Evolutionary conservation across 2,329 filamentous ascomycete genomes (phyloP).

Genomic region (Alternaria ventricosa): DNA sequence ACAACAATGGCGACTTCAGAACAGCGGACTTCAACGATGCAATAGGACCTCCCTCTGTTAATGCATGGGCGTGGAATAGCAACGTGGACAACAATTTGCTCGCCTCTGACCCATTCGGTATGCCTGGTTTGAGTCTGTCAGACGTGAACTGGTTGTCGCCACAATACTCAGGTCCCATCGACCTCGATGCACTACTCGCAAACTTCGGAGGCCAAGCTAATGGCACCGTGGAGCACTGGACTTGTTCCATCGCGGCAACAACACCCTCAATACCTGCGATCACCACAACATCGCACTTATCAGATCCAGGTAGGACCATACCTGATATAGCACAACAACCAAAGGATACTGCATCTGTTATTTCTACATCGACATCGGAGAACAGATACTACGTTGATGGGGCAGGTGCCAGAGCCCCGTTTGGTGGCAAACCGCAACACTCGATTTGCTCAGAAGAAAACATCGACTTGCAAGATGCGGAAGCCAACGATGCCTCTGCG

Average conservation of each 20-base stretch:
- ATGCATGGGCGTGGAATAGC: not conserved
- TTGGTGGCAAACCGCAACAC: slow-evolving; percentile 14
- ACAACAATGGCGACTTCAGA: not conserved
- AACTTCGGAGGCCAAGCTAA: not conserved
- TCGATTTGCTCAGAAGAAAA: not conserved
- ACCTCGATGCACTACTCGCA: slow-evolving; percentile 10
- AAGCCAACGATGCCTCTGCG: not conserved
- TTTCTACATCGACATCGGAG: slow-evolving; percentile 8
- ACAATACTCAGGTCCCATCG: slow-evolving; percentile 9
- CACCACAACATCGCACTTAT: slow-evolving; percentile 2
- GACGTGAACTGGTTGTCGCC: slow-evolving; percentile 18
- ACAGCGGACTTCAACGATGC: not conserved
- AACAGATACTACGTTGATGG: slow-evolving; percentile 22
- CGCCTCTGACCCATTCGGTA: slow-evolving; percentile 1
- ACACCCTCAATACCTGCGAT: not conserved
- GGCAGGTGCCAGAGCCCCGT: slow-evolving; percentile 19
- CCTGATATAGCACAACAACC: not conserved
- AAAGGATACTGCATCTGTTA: not conserved
- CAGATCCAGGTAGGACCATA: not conserved
- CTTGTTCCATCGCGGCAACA: not conserved
- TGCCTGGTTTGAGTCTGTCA: slow-evolving; percentile 5
- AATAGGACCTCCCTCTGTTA: not conserved
- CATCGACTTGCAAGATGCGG: not conserved
- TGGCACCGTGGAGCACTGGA: not conserved
- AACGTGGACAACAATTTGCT: not conserved